phyloP scores from a whole-genome alignment of 2,329 filamentous ascomycete genomes.

The Pestalotiopsis sp. region DNA sequence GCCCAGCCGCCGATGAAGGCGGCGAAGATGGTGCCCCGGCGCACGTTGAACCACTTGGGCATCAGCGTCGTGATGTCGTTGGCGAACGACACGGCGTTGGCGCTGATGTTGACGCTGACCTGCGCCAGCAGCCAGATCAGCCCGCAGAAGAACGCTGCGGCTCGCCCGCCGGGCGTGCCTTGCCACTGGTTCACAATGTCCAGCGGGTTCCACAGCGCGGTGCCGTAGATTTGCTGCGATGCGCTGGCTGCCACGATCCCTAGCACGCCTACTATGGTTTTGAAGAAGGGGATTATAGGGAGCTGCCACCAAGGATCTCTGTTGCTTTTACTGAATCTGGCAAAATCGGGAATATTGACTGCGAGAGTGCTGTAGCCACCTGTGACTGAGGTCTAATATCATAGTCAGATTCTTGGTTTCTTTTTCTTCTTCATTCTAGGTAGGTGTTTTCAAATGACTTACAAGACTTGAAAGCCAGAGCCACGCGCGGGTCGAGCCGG shows the following conservation, averaged over 20 bases:
- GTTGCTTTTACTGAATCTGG: conserved; percentile 39
- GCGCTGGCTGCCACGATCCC: conserved; percentile 52
- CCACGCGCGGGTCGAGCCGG: conserved; percentile 31
- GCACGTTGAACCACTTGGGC: conserved; percentile 34
- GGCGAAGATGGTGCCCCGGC: conserved; percentile 32
- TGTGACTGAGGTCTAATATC: conserved; percentile 37
- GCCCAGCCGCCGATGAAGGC: conserved; percentile 36
- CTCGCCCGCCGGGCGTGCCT: conserved; percentile 28
- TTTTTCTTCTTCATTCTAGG: background rate
- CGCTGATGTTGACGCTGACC: conserved; percentile 31
- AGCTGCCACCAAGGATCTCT: conserved; percentile 49
- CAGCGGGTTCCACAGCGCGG: conserved; percentile 51
- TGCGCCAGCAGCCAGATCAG: conserved; percentile 42
- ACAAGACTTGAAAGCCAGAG: conserved; percentile 30
- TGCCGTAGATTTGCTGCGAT: conserved; percentile 45
- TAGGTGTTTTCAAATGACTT: background rate
- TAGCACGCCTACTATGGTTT: conserved; percentile 47
- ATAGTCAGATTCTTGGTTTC: background rate
- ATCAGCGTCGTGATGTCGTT: conserved; percentile 33
- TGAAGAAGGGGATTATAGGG: conserved; percentile 49
- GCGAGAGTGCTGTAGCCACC: conserved; percentile 51
- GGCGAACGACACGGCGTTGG: conserved; percentile 31
- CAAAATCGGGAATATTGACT: conserved; percentile 50
- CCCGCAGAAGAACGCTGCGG: conserved; percentile 34
- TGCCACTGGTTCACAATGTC: conserved; percentile 46